phyloP scores from a whole-genome alignment of 2,329 filamentous ascomycete species.

The Coniella lustricola region DNA sequence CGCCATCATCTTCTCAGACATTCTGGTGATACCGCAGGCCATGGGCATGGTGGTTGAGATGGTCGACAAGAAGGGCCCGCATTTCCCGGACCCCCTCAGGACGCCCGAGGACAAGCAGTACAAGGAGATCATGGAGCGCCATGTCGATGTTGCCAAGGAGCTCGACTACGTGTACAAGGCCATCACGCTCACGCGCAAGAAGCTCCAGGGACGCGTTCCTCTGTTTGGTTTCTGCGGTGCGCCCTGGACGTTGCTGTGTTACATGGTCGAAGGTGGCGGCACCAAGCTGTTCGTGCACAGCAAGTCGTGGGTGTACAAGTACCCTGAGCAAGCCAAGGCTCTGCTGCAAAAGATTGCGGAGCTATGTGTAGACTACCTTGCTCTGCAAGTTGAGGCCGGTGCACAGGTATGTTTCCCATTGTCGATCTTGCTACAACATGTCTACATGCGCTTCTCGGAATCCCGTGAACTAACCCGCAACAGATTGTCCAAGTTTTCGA shows the following conservation, averaged over 20 bases:
- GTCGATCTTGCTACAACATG: not conserved
- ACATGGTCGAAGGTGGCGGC: constrained; percentile 97
- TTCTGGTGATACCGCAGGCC: constrained; percentile 93
- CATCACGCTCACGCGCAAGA: constrained; percentile 83
- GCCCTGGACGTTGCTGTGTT: constrained; percentile 94
- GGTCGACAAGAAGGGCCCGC: constrained; percentile 89
- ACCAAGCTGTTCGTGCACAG: constrained; percentile 90
- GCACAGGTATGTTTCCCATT: constrained; percentile 62
- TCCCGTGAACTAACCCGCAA: constrained; percentile 11
- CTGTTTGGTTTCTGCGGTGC: constrained; percentile 95
- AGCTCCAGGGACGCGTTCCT: constrained; percentile 81
- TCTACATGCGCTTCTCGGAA: not conserved
- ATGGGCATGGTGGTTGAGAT: constrained; percentile 99
- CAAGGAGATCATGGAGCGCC: constrained; percentile 61
- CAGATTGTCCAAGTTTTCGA: constrained; percentile 93
- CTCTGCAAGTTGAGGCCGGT: constrained; percentile 84
- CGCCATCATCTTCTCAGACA: constrained; percentile 98
- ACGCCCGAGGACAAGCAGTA: constrained; percentile 81
- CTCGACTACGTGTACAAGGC: constrained; percentile 94
- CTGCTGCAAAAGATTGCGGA: constrained; percentile 88
- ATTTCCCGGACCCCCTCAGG: constrained; percentile 80
- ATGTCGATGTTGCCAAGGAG: constrained; percentile 79
- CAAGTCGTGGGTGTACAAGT: constrained; percentile 96
- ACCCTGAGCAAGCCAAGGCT: constrained; percentile 70
- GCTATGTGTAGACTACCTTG: constrained; percentile 90